Percentiles rank a stretch among this genome's conserved stretches.
Conservation (phyloP, 371 early-diverging fungal species). For the Capillidium heterosporum region DNA sequence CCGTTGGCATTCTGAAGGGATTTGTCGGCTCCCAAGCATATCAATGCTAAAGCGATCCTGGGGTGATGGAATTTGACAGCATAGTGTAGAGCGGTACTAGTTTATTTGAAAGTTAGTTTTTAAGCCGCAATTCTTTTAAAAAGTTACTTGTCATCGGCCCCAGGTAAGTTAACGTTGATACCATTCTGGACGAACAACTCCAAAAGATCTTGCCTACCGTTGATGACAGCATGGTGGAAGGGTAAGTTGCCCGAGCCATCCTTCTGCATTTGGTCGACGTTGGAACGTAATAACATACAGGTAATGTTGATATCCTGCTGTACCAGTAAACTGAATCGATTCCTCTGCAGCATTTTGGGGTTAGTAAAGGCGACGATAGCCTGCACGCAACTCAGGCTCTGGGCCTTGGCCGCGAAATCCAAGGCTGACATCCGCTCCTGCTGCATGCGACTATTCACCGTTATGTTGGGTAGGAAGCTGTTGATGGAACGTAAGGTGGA, state of each 20-base stretch:
- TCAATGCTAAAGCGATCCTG: neutral
- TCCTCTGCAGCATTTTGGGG: neutral
- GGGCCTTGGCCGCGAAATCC: neutral
- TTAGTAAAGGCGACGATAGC: neutral
- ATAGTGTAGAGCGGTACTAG: neutral
- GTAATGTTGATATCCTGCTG: neutral
- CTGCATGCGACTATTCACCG: neutral
- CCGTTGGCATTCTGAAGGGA: neutral
- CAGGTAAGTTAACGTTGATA: neutral
- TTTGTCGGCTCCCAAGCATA: neutral
- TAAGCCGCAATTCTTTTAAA: neutral
- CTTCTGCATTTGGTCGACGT: neutral
- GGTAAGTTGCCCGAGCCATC: neutral
- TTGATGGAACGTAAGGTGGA: neutral
- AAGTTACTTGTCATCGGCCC: neutral
- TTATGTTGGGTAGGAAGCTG: neutral
- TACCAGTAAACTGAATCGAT: neutral
- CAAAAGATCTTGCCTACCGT: neutral
- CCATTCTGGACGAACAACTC: neutral
- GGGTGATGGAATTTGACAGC: neutral
- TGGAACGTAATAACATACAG: neutral
- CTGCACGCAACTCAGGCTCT: neutral
- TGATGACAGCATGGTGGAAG: neutral
- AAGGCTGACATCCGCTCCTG: neutral
- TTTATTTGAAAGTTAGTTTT: neutral